Conservation (phyloP, 192 early-diverging fungal genomes). For the Podila clonocystis region DNA sequence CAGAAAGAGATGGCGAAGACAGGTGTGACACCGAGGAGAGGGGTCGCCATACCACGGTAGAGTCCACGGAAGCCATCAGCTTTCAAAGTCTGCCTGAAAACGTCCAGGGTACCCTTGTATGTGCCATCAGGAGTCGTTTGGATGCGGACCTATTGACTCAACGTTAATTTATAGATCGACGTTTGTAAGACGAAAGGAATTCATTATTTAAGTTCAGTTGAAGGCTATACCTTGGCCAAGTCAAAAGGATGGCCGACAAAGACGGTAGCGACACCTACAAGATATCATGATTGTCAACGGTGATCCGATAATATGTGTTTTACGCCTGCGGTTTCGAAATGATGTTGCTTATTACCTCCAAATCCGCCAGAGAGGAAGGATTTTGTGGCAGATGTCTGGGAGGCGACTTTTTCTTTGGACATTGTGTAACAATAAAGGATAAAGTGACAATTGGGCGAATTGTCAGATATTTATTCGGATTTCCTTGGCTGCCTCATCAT, state of each 20-base stretch:
- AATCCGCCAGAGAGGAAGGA: constrained; percentile 94
- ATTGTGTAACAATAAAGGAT: constrained; percentile 8
- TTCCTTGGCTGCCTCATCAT: no score
- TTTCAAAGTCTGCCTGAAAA: constrained; percentile 89
- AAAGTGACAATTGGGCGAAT: background rate
- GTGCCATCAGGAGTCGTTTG: constrained; percentile 85
- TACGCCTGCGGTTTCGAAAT: constrained; percentile 4
- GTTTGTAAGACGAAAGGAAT: no score
- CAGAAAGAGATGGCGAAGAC: constrained; percentile 96
- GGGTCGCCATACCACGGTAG: constrained; percentile 97
- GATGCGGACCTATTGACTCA: constrained; percentile 75
- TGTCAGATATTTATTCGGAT: no score
- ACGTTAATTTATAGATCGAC: no score
- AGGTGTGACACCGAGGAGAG: constrained; percentile 93
- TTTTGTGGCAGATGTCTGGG: constrained; percentile 68
- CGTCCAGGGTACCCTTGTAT: constrained; percentile 91
- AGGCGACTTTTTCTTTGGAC: constrained; percentile 39
- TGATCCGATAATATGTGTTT: background rate
- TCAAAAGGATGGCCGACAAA: constrained; percentile 81
- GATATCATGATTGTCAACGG: background rate
- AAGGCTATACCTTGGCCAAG: constrained; percentile 73
- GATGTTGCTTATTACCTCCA: constrained; percentile 75
- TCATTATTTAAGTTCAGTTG: background rate
- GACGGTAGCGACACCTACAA: constrained; percentile 16
- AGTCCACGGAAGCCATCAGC: constrained; percentile 91